Evolutionary conservation across 441 rosid species (phyloP).

Genomic region (Erysimum cheiri): DNA sequence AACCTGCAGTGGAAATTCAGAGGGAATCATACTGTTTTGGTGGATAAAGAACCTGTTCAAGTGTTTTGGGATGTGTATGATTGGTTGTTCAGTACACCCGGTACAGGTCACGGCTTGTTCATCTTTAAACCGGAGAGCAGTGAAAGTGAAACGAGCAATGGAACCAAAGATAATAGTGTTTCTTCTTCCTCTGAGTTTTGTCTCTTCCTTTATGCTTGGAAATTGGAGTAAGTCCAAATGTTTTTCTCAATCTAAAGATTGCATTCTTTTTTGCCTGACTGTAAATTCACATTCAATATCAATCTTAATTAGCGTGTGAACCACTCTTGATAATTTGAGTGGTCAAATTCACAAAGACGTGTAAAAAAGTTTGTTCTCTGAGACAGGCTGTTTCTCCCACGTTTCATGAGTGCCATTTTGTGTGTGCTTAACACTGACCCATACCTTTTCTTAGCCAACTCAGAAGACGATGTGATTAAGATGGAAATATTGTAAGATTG

Average conservation of each 20-base stretch:
- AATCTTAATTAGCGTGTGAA: constrained; percentile 14
- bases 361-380: background rate
- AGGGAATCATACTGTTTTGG: constrained; percentile 65
- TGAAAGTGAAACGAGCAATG: constrained; percentile 51
- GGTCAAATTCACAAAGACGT: constrained; percentile 10
- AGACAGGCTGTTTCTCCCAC: constrained; percentile 7
- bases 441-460: constrained; percentile 18
- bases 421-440: background rate
- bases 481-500: background rate
- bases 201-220: constrained; percentile 70
- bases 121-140: constrained; percentile 65
- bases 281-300: constrained; percentile 12
- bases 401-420: background rate
- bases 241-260: background rate
- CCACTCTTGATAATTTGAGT: background rate
- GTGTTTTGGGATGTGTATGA: constrained; percentile 79
- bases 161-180: background rate
- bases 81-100: constrained; percentile 64
- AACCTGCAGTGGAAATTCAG: constrained; percentile 78
- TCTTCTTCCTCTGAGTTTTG: constrained; percentile 51
- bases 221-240: constrained; percentile 49
- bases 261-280: background rate
- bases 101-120: constrained; percentile 65
- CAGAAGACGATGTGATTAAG: background rate
- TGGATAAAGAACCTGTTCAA: constrained; percentile 64